Evolutionary conservation across 352 stramenopile species (phyloP).

Genomic region (Pythium sukuiense): DNA sequence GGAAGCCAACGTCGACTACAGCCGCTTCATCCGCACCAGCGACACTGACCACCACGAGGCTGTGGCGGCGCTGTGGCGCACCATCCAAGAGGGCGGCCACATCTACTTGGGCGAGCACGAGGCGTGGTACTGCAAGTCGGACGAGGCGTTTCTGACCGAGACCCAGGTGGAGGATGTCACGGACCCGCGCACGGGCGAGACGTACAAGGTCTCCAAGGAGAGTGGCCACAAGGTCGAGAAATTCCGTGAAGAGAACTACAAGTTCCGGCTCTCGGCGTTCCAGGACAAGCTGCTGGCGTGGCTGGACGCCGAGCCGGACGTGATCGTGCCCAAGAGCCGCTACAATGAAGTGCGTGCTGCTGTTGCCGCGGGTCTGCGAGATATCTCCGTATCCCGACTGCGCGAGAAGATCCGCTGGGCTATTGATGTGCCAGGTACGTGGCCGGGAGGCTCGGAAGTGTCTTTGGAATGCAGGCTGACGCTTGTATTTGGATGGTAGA

Average conservation of each 20-base stretch:
- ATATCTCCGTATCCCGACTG: conserved; percentile 97
- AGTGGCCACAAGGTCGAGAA: conserved; percentile 92
- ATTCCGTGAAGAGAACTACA: conserved; percentile 98
- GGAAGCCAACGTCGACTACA: conserved; percentile 90
- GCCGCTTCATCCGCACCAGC: conserved; percentile 98
- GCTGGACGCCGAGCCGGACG: conserved; percentile 83
- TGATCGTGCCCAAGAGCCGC: conserved; percentile 90
- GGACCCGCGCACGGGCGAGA: conserved; percentile 33
- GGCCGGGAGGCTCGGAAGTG: not conserved
- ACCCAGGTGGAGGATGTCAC: conserved; percentile 92
- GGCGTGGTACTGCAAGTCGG: conserved; percentile 98
- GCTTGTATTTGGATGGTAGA: conserved; percentile 11
- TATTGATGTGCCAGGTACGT: conserved; percentile 87
- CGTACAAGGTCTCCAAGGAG: conserved; percentile 84
- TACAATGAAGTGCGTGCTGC: conserved; percentile 92
- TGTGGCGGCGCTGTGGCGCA: conserved; percentile 92
- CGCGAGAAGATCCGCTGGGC: conserved; percentile 96
- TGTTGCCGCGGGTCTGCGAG: conserved; percentile 89
- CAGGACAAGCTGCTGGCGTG: conserved; percentile 91
- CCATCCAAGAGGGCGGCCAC: conserved; percentile 87
- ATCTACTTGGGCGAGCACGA: conserved; percentile 98
- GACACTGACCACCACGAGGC: conserved; percentile 90
- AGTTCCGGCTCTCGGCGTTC: conserved; percentile 96
- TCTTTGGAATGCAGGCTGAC: not conserved
- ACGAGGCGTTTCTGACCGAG: conserved; percentile 98